phyloP scores from a whole-genome alignment of 257 asterid species.

The Oldenlandia corymbosa region DNA sequence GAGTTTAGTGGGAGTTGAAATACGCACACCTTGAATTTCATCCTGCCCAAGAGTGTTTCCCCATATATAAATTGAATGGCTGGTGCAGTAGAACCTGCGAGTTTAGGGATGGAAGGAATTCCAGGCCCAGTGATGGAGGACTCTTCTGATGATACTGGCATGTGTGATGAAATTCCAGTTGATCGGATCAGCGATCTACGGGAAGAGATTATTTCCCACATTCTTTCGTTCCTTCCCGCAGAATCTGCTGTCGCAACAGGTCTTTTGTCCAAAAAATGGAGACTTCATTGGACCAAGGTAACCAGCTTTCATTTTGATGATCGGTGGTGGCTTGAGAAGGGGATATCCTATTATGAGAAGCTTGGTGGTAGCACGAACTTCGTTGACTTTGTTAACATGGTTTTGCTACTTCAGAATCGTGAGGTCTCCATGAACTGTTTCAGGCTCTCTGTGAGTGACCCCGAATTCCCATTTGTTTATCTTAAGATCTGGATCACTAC shows the following conservation, averaged over 20 bases:
- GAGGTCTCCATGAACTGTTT: background rate
- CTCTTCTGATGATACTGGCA: too few species aligned
- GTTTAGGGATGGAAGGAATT: too few species aligned
- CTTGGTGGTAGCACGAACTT: background rate
- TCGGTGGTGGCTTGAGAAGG: background rate
- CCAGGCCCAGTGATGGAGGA: too few species aligned
- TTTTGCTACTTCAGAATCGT: background rate
- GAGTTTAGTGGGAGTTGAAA: too few species aligned
- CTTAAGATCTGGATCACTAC: background rate
- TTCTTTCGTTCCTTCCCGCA: constrained; percentile 2
- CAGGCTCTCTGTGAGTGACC: background rate
- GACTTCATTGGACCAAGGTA: background rate
- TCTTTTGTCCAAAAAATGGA: constrained; percentile 3
- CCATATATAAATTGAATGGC: too few species aligned
- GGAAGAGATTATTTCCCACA: background rate
- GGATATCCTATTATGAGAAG: too few species aligned
- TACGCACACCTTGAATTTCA: too few species aligned
- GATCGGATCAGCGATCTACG: constrained; percentile 7
- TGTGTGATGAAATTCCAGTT: background rate
- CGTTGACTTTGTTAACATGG: constrained; percentile 5
- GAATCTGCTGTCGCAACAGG: background rate
- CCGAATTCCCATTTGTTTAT: background rate
- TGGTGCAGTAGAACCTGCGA: too few species aligned
- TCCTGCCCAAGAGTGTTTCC: too few species aligned
- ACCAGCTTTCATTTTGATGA: background rate